A percentile compares a stretch with the other conserved stretches of the same genome.
Conservation (phyloP, 2,329 filamentous ascomycete species). For the Colletotrichum sp. region DNA sequence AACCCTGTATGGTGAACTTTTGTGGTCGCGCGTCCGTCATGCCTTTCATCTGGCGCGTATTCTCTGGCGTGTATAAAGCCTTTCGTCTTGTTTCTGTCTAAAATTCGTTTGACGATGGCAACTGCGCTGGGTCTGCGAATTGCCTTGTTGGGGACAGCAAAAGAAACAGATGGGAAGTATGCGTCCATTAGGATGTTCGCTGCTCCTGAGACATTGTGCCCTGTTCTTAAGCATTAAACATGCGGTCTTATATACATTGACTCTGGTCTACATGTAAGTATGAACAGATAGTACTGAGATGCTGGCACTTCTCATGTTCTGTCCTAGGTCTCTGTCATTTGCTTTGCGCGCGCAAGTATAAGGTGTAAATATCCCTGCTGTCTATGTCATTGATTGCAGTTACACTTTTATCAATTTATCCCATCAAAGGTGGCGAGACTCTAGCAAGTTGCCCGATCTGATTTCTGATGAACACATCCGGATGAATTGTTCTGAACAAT, state of each 20-base stretch:
- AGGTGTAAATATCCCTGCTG: background rate
- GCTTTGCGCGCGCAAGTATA: background rate
- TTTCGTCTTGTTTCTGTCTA: background rate
- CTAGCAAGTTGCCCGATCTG: too few species aligned
- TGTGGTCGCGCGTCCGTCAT: background rate
- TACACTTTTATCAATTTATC: background rate
- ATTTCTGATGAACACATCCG: too few species aligned
- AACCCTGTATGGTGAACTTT: background rate
- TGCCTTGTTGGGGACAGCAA: accelerated
- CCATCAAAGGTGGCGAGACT: background rate
- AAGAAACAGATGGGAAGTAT: background rate
- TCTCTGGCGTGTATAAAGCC: background rate
- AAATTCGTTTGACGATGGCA: accelerated
- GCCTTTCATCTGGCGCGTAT: background rate
- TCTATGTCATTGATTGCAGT: background rate
- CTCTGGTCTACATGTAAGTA: background rate
- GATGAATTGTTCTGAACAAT: too few species aligned
- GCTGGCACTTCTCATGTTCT: background rate
- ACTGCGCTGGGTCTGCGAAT: accelerated
- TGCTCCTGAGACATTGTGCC: background rate
- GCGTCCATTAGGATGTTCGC: background rate
- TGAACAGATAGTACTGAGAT: background rate
- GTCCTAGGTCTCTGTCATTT: background rate
- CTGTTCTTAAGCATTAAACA: background rate
- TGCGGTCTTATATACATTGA: background rate